Conservation (phyloP, 2,329 filamentous ascomycete genomes). For the Elsinoe perseae region DNA sequence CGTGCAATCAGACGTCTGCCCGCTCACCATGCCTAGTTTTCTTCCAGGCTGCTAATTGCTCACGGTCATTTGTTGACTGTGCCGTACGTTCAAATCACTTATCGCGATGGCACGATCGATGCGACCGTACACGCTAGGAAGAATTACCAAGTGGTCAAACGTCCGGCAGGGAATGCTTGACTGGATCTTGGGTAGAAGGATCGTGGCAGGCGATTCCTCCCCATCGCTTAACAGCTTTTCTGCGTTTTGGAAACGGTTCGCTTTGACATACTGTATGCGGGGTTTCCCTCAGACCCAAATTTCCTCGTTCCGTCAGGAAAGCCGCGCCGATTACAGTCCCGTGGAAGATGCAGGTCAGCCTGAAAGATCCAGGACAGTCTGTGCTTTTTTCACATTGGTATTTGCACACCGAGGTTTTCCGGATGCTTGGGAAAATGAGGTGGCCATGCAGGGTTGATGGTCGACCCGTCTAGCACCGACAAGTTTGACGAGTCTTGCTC, state of each 20-base stretch:
- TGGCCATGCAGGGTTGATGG: background rate
- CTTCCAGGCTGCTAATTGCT: background rate
- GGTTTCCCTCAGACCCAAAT: background rate
- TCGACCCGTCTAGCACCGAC: background rate
- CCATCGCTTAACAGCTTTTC: constrained; percentile 3
- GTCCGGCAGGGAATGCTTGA: constrained; percentile 10
- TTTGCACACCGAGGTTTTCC: constrained; percentile 11
- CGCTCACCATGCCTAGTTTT: background rate
- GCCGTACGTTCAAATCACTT: background rate
- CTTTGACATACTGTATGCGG: constrained; percentile 13
- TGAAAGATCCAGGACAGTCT: background rate
- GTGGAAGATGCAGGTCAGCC: background rate
- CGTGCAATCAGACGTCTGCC: constrained; percentile 5
- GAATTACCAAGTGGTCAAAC: background rate
- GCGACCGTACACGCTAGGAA: background rate
- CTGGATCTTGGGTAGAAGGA: background rate
- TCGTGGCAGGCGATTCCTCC: background rate
- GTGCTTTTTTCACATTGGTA: background rate
- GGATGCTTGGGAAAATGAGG: background rate
- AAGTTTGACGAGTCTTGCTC: background rate
- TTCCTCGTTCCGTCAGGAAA: constrained; percentile 9
- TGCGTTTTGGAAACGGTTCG: constrained; percentile 6
- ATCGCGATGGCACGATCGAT: constrained; percentile 3
- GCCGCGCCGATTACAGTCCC: background rate
- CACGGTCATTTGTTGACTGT: background rate